Percentiles rank a stretch among this genome's conserved stretches.
Evolutionary conservation across 352 stramenopile genomes (phyloP).

Genomic region (Hyaloperonospora arabidopsidis): DNA sequence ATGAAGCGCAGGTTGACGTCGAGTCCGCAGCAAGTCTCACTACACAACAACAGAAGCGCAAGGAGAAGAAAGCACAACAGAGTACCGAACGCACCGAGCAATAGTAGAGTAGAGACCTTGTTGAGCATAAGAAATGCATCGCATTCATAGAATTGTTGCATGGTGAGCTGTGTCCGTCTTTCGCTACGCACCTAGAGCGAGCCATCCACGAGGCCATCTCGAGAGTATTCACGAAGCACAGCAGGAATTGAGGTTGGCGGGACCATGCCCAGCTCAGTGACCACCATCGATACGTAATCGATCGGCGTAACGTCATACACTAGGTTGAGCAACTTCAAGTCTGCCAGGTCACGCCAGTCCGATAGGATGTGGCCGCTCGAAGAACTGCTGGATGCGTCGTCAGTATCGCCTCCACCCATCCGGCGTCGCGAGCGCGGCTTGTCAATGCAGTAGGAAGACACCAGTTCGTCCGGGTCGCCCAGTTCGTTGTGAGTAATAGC

Average conservation of each 20-base stretch:
- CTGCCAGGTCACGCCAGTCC: slow-evolving; percentile 65
- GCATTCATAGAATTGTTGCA: slow-evolving; percentile 2
- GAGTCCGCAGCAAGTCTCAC: slow-evolving; percentile 14
- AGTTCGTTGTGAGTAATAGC: slow-evolving; percentile 97
- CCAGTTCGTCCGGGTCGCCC: slow-evolving; percentile 87
- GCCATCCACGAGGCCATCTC: slow-evolving; percentile 50
- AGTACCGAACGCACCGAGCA: slow-evolving; percentile 12
- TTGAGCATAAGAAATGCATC: slow-evolving; percentile 15
- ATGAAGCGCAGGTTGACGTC: slow-evolving; percentile 24
- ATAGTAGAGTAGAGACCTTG: slow-evolving; percentile 2
- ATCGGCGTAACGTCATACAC: slow-evolving; percentile 95
- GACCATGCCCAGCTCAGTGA: slow-evolving; percentile 97
- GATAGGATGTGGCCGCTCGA: slow-evolving; percentile 59
- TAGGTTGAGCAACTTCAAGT: slow-evolving; percentile 83
- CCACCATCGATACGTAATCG: slow-evolving; percentile 94
- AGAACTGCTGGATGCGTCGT: slow-evolving; percentile 4
- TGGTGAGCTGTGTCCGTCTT: slow-evolving; percentile 7
- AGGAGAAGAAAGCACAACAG: slow-evolving; percentile 23
- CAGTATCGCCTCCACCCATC: neutral
- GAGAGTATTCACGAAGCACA: slow-evolving; percentile 91
- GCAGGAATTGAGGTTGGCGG: slow-evolving; percentile 95
- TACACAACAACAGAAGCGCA: slow-evolving; percentile 12
- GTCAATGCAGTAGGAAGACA: slow-evolving; percentile 52
- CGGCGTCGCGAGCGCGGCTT: slow-evolving; percentile 36
- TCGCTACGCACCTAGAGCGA: slow-evolving; percentile 14